These are phyloP conservation scores for Themeda triandra DNA, from an alignment of 176 grass and related monocot genomes.

Conservation along the genomic window DNA sequence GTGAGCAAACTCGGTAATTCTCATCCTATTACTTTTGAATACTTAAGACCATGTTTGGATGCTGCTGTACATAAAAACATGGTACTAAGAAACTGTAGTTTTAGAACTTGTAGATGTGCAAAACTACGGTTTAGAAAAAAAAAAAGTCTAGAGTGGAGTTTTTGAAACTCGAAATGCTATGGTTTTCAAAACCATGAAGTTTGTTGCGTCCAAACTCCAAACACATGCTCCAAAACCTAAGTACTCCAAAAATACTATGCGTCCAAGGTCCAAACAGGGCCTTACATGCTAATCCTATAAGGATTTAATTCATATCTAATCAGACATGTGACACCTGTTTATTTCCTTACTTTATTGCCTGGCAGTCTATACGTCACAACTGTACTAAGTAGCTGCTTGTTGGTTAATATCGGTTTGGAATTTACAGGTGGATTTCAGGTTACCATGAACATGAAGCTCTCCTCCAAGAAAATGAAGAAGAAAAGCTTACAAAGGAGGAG, in stretches of 20 bases:
- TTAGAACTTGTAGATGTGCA: not conserved
- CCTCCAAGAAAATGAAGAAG: slow-evolving; percentile 94
- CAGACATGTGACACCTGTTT: not conserved
- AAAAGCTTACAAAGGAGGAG: slow-evolving; percentile 93
- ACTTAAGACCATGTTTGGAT: not conserved
- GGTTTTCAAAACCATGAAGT: not conserved
- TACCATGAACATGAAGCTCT: slow-evolving; percentile 98
- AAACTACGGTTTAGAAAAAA: not conserved
- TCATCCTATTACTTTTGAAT: slow-evolving; percentile 5
- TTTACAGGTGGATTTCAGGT: slow-evolving; percentile 84
- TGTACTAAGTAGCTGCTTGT: not conserved
- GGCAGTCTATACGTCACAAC: not conserved
- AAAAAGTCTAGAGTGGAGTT: not conserved
- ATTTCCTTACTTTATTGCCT: slow-evolving; percentile 10
- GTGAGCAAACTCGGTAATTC: slow-evolving; percentile 65
- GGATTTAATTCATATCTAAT: not conserved
- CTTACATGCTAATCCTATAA: not conserved
- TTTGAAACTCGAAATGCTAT: not conserved
- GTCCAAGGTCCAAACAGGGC: not conserved
- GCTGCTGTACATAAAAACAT: not conserved
- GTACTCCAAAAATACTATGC: not conserved
- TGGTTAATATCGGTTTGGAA: slow-evolving; percentile 14
- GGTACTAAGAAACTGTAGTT: not conserved
- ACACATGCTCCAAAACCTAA: not conserved
- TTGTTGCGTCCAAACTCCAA: not conserved